Evolutionary conservation across 2,329 filamentous ascomycete genomes (phyloP), one percentile per base, ranked within the genome.

Genomic region (Colletotrichum lupini): DNA sequence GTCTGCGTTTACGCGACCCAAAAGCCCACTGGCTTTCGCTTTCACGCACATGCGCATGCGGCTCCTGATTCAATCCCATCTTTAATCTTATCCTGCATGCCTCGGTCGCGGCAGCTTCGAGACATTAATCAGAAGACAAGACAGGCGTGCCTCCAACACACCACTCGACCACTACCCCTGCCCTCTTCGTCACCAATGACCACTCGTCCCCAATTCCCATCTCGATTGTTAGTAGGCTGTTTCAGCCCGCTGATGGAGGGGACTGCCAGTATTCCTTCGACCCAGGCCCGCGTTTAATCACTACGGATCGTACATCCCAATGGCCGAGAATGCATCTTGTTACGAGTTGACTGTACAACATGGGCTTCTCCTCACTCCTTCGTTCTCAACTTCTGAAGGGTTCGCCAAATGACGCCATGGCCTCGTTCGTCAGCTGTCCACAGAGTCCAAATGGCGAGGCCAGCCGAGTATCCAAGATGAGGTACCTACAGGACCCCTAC

Each of bases 31-130:
- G 26, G 14, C 63, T 52, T 60, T 32, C 19, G 19, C 22, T 16
- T 19, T 8, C 19, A 49, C 42, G 42, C 42, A 19, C 46, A 53
- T 63, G 28, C 42, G 42, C 46, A 53, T 63, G 28, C 46, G 57
- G 22, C 8, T 26, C 30, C 30, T 72, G 66, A 49, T 42, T 64
- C 70, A 64, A 30, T 5, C 16, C 57, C 65, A 63, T 72, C 66
- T 32, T 66, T 67, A 53, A 72, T 72, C 59, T 72, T 68, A 69
- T 69, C 42, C 52, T 68, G 70, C 70, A 56, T 72, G 53, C 66
- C 67, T 72, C 70, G 59, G 65, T 42, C 30, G 22, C 32, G 37
- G 49, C 59, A 59, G 30, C 16, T 72, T 26, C 60, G 62, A 72
- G 70, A 72, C 70, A 69, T 35, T 49, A 69, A 72, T 72, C 32